Conservation (phyloP, 371 early-diverging fungal genomes). For the Polyrhizophydium stewartii region DNA sequence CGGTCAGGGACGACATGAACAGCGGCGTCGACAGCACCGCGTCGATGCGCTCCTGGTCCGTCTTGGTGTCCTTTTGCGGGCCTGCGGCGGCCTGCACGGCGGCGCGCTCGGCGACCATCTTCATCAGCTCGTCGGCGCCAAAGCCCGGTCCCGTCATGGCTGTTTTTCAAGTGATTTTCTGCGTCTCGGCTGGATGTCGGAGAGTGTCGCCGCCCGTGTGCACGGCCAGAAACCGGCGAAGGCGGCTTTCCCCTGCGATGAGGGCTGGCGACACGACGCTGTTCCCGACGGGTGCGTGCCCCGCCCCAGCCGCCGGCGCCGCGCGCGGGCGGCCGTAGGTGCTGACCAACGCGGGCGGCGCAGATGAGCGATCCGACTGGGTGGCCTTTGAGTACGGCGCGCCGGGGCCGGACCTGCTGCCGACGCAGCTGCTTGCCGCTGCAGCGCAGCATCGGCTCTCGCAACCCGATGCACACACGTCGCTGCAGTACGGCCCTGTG, state of each 20-base stretch:
- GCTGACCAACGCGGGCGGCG: too few relatives aligned
- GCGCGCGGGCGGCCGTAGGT: too few relatives aligned
- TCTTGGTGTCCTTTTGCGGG: background rate
- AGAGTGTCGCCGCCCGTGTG: too few relatives aligned
- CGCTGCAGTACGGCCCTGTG: background rate
- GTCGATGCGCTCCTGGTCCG: conserved; percentile 24
- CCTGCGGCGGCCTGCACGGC: background rate
- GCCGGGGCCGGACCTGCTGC: background rate
- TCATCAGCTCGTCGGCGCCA: background rate
- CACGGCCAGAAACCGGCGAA: too few relatives aligned
- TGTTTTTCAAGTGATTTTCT: too few relatives aligned
- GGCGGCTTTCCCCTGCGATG: background rate
- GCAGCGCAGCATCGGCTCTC: background rate
- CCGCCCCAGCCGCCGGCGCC: too few relatives aligned
- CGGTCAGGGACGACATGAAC: conserved; percentile 82
- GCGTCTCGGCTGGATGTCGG: too few relatives aligned
- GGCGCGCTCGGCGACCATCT: background rate
- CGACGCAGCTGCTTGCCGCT: background rate
- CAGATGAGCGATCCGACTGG: background rate
- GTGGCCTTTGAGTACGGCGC: background rate
- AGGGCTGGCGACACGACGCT: background rate
- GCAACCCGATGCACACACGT: background rate
- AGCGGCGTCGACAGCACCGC: conserved; percentile 65
- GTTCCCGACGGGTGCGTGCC: background rate
- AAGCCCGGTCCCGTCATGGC: too few relatives aligned